Base-by-base conservation (phyloP, 306 rosid genomes). In the Bauhinia variegata region DNA sequence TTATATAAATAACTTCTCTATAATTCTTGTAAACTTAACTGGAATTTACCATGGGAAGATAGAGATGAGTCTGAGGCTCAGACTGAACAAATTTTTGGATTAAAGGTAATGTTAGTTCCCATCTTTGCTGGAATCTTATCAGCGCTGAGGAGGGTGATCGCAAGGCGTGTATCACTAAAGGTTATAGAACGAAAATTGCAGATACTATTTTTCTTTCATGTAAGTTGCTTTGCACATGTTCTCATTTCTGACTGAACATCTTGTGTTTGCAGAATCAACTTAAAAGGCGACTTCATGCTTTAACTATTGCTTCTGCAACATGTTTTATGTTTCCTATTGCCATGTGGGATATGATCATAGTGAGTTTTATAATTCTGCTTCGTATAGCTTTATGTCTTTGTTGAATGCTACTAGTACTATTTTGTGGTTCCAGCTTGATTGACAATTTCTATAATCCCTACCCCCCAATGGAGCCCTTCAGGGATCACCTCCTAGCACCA, bases 291-390 rank as follows among this genome's bases (percentile, higher is more conserved):
- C 99, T 95, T 58, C 89, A 95, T 86, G 88, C 97, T 58, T 65
- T 91, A 73, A 88, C 99, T 58, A 80, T 95, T 79, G 95, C 96
- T 71, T 91, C 97, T 66, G 96, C 99, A 11, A 91, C 97, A 5
- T 95, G 99, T 75, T 91, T 95, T 78, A 84, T 95, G 78, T 91
- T 95, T 88, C 99, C 99, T 50, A 74, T 86, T 64, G 97, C 97
- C 80, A 88, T 95, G 97, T 88, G 97, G 97, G 96, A 91, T 57
- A 57, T 85, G 59, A 91, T 95, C 81, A 82, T 95, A 51, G 97
- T 95, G 80, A 86, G 97, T 80, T 71, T 54, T 65, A 69, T 37
- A 11, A 32, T 23, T 12, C n/a, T 5, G 14, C 47, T 71, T 59
- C 54, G 17, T 38, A 15, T 13, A 71, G 31, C 39, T 47, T 17